Evolutionary conservation across 2,329 filamentous ascomycete species (phyloP), one percentile per base, ranked within the genome.

Genomic region (Colletotrichum gigasporum): DNA sequence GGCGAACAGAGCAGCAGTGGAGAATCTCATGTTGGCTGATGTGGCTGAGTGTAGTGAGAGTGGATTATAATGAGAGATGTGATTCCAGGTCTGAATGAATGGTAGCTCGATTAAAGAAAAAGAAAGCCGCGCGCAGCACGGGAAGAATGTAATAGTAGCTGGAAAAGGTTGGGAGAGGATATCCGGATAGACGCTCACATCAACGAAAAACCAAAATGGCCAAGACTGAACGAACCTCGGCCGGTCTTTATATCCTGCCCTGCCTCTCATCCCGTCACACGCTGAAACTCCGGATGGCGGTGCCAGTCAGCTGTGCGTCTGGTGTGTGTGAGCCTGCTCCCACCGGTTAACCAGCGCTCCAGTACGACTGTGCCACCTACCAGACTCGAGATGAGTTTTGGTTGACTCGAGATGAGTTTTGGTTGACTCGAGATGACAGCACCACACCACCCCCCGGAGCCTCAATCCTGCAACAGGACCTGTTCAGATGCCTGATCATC

Each of bases 251-350:
- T 58, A 50, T 50, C 22, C 24, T 28, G n/a, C n/a, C 24, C 20
- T 24, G n/a, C 37, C 18, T 14, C 26, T 39, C 52, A 42, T 18
- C 12, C 50, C 55, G 62, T 54, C 56, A 62, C 42, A 62, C 30
- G 42, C 56, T 65, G 62, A 65, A 65, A 65, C 62, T 55, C 48
- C 42, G 56, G 56, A 65, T 50, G 56, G 56, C 62, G 42, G 62
- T 35, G 50, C 48, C 56, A 50, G n/a, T n/a, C n/a, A n/a, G n/a
- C n/a, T n/a, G n/a, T n/a, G n/a, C n/a, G n/a, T n/a, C n/a, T n/a
- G n/a, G n/a, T n/a, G n/a, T n/a, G n/a, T n/a, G n/a, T n/a, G n/a
- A n/a, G n/a, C 42, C 28, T 60, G 42, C 22, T 24, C 35, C 16
- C 26, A 26, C 18, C 14, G 48, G 14, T 35, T 26, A 34, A 42